A percentile compares a stretch with the other conserved stretches of the same genome.
Conservation (phyloP, 2,329 filamentous ascomycete genomes). For the Epichloe sp. region DNA sequence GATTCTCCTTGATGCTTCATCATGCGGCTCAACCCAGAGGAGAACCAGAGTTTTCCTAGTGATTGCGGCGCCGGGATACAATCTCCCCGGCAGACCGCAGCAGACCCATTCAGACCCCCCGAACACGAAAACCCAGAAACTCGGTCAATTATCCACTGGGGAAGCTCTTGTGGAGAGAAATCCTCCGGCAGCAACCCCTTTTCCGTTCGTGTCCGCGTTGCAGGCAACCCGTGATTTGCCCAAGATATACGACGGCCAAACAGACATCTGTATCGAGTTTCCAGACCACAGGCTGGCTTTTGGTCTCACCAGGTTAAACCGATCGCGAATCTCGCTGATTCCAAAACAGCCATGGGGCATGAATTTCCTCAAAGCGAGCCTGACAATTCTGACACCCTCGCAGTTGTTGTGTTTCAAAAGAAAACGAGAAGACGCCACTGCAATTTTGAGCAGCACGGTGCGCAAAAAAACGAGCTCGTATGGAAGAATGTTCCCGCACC, state of each 20-base stretch:
- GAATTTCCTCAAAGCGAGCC: conserved; percentile 35
- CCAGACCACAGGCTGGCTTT: conserved; percentile 54
- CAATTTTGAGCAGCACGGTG: neutral
- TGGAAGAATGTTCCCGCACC: conserved; percentile 36
- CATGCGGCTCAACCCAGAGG: conserved; percentile 51
- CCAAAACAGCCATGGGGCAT: conserved; percentile 45
- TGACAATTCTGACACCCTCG: conserved; percentile 22
- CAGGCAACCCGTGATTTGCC: conserved; percentile 50
- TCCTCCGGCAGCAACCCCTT: conserved; percentile 36
- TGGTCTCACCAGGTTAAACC: conserved; percentile 24
- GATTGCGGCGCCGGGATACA: conserved; percentile 54
- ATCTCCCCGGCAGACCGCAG: conserved; percentile 39
- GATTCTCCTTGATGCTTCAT: conserved; percentile 56
- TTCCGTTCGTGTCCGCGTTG: conserved; percentile 39
- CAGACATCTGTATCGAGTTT: conserved; percentile 46
- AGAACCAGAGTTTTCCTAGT: conserved; percentile 57
- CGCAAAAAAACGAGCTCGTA: conserved; percentile 31
- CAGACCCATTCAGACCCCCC: conserved; percentile 51
- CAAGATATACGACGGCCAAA: conserved; percentile 44
- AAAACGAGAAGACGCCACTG: too few relatives aligned
- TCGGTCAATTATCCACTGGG: conserved; percentile 49
- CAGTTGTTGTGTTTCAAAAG: conserved; percentile 9
- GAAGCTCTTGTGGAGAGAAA: conserved; percentile 42
- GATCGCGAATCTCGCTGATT: conserved; percentile 40
- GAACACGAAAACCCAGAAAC: conserved; percentile 13